Evolutionary conservation across 225 moss, liverwort and hornwort genomes (phyloP).

Genomic region (Sphagnum tenellum): DNA sequence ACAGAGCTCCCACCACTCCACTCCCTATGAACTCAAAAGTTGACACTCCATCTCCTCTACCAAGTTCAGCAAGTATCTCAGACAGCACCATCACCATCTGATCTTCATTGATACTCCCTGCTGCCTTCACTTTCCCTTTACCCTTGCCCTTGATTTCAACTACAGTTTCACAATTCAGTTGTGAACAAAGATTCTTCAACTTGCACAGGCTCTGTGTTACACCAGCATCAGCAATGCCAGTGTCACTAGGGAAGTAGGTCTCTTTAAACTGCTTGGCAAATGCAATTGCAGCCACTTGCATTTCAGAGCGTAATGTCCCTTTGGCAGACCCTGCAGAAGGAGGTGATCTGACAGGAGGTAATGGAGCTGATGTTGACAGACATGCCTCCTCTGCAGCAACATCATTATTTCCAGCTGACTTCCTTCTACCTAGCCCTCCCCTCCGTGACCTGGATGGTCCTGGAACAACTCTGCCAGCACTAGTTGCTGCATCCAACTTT

Average conservation of each 20-base stretch:
- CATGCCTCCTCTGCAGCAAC: constrained; percentile 33
- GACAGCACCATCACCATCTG: constrained; percentile 38
- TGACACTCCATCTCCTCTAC: constrained; percentile 87
- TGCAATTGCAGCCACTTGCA: constrained; percentile 56
- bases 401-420: constrained; percentile 57
- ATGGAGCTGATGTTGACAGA: constrained; percentile 41
- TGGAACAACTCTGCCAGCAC: constrained; percentile 46
- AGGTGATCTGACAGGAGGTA: constrained; percentile 46
- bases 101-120: constrained; percentile 37
- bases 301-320: constrained; percentile 61
- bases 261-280: constrained; percentile 74
- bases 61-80: constrained; percentile 68
- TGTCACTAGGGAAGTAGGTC: constrained; percentile 64
- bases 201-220: constrained; percentile 87
- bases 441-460: constrained; percentile 71
- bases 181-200: constrained; percentile 64
- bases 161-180: constrained; percentile 49
- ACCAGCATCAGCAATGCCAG: constrained; percentile 70
- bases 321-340: constrained; percentile 48
- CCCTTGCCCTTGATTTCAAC: constrained; percentile 56
- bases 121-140: constrained; percentile 46
- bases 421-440: constrained; percentile 55
- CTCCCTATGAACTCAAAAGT: constrained; percentile 97
- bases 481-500: constrained; percentile 41
- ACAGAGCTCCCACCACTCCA: constrained; percentile 77